These are phyloP conservation scores for Conidiobolus coronatus DNA, from an alignment of 371 early-diverging fungal species.

Conservation along the genomic window DNA sequence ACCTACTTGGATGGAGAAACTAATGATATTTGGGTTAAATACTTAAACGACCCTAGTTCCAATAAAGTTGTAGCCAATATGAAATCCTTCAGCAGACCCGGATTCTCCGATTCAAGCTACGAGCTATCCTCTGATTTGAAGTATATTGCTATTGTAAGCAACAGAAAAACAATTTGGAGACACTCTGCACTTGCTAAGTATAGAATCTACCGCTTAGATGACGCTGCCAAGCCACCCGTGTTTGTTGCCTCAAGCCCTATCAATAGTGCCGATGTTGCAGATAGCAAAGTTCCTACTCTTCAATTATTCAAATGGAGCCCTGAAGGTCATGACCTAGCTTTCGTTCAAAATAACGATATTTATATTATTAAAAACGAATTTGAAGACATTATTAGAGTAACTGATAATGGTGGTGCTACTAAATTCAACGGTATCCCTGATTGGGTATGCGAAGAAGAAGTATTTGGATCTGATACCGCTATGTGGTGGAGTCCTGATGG, in stretches of 20 bases:
- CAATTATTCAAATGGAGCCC: slow-evolving; percentile 1
- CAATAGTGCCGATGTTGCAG: background rate
- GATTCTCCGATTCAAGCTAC: background rate
- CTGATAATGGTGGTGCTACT: slow-evolving; percentile 55
- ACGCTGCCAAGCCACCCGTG: background rate
- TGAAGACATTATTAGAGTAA: slow-evolving; percentile 36
- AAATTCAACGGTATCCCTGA: slow-evolving; percentile 90
- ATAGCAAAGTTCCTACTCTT: background rate
- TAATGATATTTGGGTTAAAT: background rate
- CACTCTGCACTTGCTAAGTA: background rate
- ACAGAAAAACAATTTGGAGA: background rate
- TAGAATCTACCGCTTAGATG: background rate
- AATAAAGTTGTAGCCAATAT: background rate
- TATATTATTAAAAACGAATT: slow-evolving; percentile 40
- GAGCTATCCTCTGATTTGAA: background rate
- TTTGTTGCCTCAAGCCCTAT: background rate
- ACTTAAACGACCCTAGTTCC: background rate
- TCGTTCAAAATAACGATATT: slow-evolving; percentile 70
- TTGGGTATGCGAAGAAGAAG: slow-evolving; percentile 97
- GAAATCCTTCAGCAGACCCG: background rate
- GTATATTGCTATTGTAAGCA: background rate
- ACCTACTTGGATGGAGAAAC: background rate
- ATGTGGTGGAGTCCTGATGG: slow-evolving; percentile 86
- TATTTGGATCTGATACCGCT: slow-evolving; percentile 35
- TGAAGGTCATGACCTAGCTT: slow-evolving; percentile 10